A percentile compares a stretch with the other conserved stretches of the same genome.
phyloP scores from a whole-genome alignment of 441 rosid species.

The Pelargonium citronellum region DNA sequence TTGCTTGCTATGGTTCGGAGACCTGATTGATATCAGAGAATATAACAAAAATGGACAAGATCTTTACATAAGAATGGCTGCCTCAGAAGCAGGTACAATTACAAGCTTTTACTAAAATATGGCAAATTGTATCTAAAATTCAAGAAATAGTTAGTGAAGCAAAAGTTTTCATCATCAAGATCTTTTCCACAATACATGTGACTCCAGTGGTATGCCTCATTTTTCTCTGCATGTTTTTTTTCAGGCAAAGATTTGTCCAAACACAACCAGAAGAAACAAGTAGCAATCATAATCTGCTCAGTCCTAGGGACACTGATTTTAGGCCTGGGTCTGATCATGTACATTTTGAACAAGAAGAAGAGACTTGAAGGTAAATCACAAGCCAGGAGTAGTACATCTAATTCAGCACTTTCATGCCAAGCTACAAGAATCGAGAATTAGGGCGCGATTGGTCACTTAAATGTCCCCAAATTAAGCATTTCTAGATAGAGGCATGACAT shows the following conservation, averaged over 20 bases:
- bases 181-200: background rate
- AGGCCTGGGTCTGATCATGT: background rate
- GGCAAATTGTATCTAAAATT: no score
- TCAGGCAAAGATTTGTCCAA: background rate
- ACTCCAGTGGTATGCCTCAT: no score
- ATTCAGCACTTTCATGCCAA: no score
- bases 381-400: background rate
- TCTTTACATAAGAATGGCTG: conserved; percentile 7
- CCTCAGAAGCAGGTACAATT: conserved; percentile 18
- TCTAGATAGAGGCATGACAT: no score
- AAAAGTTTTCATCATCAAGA: background rate
- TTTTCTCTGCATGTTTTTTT: no score
- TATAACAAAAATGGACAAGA: background rate
- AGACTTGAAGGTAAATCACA: background rate
- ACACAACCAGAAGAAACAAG: background rate
- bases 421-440: no score
- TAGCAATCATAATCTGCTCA: background rate
- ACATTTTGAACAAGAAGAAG: background rate
- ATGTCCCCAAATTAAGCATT: no score
- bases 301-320: background rate
- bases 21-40: background rate
- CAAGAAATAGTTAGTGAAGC: background rate
- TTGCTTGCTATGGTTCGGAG: conserved; percentile 2
- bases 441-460: no score
- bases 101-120: no score